Evolutionary conservation across 1,284 basidiomycete genomes (phyloP).

Genomic region (Phlebopus sp.): DNA sequence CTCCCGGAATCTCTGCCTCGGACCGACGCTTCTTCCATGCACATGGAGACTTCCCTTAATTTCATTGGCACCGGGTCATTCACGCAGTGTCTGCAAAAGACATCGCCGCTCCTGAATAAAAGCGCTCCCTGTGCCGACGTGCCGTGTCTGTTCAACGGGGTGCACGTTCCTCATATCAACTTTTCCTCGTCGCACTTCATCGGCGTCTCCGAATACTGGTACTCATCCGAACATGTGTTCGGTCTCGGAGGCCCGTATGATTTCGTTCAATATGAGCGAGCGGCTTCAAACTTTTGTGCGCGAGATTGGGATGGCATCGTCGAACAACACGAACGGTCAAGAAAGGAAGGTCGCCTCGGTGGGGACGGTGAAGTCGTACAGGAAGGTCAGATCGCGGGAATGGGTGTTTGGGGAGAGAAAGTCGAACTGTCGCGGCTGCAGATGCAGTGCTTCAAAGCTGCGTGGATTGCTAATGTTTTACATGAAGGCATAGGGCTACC

Average conservation of each 20-base stretch:
- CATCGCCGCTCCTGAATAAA: constrained; percentile 84
- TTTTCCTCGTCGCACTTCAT: constrained; percentile 93
- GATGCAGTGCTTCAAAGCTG: constrained; percentile 99
- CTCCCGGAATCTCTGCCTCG: constrained; percentile 53
- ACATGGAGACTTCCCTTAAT: constrained; percentile 51
- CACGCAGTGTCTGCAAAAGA: constrained; percentile 73
- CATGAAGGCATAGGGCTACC: constrained; percentile 97
- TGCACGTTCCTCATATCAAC: constrained; percentile 89
- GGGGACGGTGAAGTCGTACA: constrained; percentile 57
- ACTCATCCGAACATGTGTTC: constrained; percentile 95
- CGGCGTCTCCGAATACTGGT: constrained; percentile 99
- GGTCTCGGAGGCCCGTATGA: constrained; percentile 94
- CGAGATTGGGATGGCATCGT: constrained; percentile 80
- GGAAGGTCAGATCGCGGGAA: constrained; percentile 56
- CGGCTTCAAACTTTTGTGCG: constrained; percentile 84
- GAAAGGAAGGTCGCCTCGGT: constrained; percentile 44
- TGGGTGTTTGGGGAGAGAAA: constrained; percentile 66
- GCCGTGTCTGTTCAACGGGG: constrained; percentile 97
- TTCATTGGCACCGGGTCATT: constrained; percentile 92
- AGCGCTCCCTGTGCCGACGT: constrained; percentile 77
- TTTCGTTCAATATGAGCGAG: constrained; percentile 92
- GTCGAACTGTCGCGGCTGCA: constrained; percentile 84
- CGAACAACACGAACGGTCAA: constrained; percentile 59
- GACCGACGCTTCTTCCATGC: constrained; percentile 37
- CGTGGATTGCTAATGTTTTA: constrained; percentile 95